phyloP scores from a whole-genome alignment of 306 rosid genomes.

The Gleditsia sinensis region DNA sequence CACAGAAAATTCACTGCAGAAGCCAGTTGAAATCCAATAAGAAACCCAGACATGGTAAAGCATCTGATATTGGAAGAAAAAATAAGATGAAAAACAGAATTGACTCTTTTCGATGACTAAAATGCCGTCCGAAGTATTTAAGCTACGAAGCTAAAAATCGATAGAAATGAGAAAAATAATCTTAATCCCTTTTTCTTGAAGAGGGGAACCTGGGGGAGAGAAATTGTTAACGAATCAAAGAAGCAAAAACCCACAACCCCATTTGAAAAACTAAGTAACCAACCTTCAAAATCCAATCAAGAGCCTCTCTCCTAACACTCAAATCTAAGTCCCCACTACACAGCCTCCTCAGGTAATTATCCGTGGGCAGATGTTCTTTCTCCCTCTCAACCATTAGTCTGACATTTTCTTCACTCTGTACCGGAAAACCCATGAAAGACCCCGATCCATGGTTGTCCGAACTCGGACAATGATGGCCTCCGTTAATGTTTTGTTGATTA shows the following conservation, averaged over 20 bases:
- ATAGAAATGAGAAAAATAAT: not conserved
- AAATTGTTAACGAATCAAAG: slow-evolving; percentile 30
- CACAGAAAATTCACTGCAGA: slow-evolving; percentile 24
- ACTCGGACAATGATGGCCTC: slow-evolving; percentile 26
- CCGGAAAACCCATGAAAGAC: slow-evolving; percentile 35
- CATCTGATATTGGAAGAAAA: not conserved
- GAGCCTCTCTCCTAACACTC: slow-evolving; percentile 67
- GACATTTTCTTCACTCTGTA: slow-evolving; percentile 59
- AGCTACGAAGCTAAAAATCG: slow-evolving; percentile 14
- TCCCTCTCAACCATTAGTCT: slow-evolving; percentile 68
- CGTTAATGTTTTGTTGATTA: slow-evolving; percentile 36
- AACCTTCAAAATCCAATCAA: slow-evolving; percentile 98
- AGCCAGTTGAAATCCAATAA: slow-evolving; percentile 25
- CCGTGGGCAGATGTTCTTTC: slow-evolving; percentile 68
- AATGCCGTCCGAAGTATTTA: slow-evolving; percentile 13
- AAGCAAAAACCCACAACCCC: slow-evolving; percentile 26
- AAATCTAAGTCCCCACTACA: slow-evolving; percentile 75
- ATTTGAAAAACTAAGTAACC: slow-evolving; percentile 33
- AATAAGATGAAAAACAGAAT: not conserved
- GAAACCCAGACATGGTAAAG: slow-evolving; percentile 3
- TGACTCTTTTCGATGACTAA: slow-evolving; percentile 15
- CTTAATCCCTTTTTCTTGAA: slow-evolving; percentile 7
- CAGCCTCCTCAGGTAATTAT: slow-evolving; percentile 73
- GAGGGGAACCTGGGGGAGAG: not conserved
- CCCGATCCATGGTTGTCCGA: slow-evolving; percentile 52